These are phyloP conservation scores for Danielia oregonensis DNA, from an alignment of 805 yeast species.

Conservation along the genomic window DNA sequence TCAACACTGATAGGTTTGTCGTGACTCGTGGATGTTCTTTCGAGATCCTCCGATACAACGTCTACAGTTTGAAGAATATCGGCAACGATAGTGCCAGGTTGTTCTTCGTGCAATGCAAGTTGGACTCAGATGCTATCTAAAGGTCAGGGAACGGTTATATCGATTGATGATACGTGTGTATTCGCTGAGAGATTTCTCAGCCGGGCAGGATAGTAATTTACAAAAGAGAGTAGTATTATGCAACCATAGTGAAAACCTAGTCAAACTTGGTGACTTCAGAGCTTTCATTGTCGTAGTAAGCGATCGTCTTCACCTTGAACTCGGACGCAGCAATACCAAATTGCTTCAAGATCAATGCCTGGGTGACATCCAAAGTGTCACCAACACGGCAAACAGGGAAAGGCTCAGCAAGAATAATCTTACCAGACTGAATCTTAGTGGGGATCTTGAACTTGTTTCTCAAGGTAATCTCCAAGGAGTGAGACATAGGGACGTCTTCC, in stretches of 20 bases:
- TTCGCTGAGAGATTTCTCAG: neutral
- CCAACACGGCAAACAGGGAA: conserved; percentile 79
- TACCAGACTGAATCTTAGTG: conserved; percentile 85
- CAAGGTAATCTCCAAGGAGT: conserved; percentile 88
- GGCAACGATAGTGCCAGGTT: conserved; percentile 57
- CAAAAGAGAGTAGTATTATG: conserved; percentile 4
- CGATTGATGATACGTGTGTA: neutral
- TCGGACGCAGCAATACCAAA: conserved; percentile 94
- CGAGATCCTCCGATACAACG: conserved; percentile 75
- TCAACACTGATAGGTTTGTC: conserved; percentile 56
- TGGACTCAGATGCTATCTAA: no score
- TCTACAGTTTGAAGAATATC: conserved; percentile 63
- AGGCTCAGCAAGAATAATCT: conserved; percentile 71
- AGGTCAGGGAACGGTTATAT: neutral
- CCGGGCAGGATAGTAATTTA: conserved; percentile 5
- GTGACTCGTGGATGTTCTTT: conserved; percentile 73
- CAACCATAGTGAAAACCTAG: neutral
- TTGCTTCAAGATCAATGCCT: conserved; percentile 87
- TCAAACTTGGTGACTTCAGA: conserved; percentile 24
- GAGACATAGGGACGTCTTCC: conserved; percentile 96
- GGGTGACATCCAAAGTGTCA: conserved; percentile 78
- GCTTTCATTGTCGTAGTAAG: conserved; percentile 69
- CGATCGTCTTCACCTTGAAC: conserved; percentile 77
- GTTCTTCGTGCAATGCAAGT: conserved; percentile 70
- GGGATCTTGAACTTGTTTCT: conserved; percentile 90